A percentile compares a stretch with the other conserved stretches of the same genome.
phyloP scores from a whole-genome alignment of 140 eudicot species.

The Cichorium intybus region DNA sequence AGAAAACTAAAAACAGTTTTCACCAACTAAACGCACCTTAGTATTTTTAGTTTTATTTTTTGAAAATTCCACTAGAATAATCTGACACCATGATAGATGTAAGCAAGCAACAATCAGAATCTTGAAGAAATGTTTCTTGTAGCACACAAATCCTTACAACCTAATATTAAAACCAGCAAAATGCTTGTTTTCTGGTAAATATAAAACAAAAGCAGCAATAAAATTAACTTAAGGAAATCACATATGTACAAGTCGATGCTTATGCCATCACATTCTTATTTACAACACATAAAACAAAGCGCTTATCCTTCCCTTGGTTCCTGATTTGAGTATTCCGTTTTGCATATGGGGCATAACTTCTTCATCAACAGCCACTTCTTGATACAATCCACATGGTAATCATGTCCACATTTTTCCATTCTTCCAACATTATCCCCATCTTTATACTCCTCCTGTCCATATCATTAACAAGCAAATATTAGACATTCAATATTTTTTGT shows the following conservation, averaged over 20 bases:
- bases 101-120: neutral
- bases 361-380: slow-evolving; percentile 55
- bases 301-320: slow-evolving; percentile 11
- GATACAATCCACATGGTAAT: slow-evolving; percentile 52
- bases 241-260: slow-evolving; percentile 23
- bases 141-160: slow-evolving; percentile 3
- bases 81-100: too few species aligned
- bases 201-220: slow-evolving; percentile 1
- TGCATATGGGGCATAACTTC: slow-evolving; percentile 65
- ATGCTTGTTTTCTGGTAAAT: neutral
- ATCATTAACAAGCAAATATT: slow-evolving; percentile 8
- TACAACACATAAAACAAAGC: slow-evolving; percentile 14
- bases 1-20: too few species aligned
- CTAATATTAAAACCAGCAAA: slow-evolving; percentile 9
- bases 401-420: slow-evolving; percentile 52
- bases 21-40: too few species aligned
- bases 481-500: too few species aligned
- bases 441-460: slow-evolving; percentile 58
- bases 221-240: slow-evolving; percentile 18
- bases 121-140: neutral
- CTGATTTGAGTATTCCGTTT: slow-evolving; percentile 34
- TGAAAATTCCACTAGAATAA: too few species aligned
- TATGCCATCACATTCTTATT: slow-evolving; percentile 19
- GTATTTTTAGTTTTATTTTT: too few species aligned
- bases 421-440: slow-evolving; percentile 39